Percentiles rank a stretch among this genome's conserved stretches.
Conservation (phyloP, 108 stramenopile species). For the Cyclotella kingstonii region DNA sequence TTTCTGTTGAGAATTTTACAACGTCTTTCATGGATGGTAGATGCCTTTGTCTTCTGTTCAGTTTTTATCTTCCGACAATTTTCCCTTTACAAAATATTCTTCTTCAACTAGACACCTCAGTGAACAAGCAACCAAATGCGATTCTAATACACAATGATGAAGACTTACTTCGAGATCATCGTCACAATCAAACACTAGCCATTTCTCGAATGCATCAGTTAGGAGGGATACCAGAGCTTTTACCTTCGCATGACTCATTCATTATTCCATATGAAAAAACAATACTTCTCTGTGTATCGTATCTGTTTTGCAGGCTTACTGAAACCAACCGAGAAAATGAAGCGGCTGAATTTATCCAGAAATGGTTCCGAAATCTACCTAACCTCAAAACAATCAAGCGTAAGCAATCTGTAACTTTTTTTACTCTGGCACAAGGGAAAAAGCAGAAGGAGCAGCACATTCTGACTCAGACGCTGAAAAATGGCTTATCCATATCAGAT, state of each 20-base stretch:
- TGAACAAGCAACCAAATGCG: conserved; percentile 4
- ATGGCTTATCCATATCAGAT: no score
- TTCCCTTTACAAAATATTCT: conserved; percentile 54
- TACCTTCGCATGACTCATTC: conserved; percentile 63
- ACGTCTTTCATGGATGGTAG: conserved; percentile 85
- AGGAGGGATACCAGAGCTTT: conserved; percentile 86
- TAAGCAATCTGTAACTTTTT: conserved; percentile 39
- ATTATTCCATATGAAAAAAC: conserved; percentile 77
- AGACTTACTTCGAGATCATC: conserved; percentile 63
- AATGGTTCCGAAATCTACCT: conserved; percentile 39
- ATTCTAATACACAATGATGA: no score
- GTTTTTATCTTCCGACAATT: conserved; percentile 88
- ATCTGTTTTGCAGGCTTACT: conserved; percentile 84
- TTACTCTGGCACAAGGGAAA: conserved; percentile 44
- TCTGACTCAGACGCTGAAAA: no score
- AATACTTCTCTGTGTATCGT: conserved; percentile 77
- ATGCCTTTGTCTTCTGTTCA: conserved; percentile 81
- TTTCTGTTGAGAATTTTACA: conserved; percentile 70
- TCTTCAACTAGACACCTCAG: no score
- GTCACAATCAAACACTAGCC: conserved; percentile 61
- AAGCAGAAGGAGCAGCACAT: conserved; percentile 33
- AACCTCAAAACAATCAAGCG: conserved; percentile 16
- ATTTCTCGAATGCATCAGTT: conserved; percentile 56
- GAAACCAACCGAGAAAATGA: conserved; percentile 80
- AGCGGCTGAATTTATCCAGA: conserved; percentile 62